Evolutionary conservation across 1,284 basidiomycete genomes (phyloP).

Genomic region (Trichosporon asahii): DNA sequence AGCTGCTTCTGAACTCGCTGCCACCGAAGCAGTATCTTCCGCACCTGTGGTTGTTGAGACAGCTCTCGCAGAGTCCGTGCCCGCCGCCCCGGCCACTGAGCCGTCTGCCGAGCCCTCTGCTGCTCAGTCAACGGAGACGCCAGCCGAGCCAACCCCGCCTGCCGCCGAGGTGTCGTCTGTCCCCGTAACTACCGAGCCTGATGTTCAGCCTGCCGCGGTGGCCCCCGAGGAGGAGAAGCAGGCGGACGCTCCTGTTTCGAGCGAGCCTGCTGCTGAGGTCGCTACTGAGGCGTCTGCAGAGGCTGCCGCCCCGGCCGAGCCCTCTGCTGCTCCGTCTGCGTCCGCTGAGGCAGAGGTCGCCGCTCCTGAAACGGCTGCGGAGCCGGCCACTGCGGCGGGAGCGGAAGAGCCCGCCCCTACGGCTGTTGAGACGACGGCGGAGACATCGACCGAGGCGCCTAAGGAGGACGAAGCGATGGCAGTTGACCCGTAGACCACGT

Average conservation of each 20-base stretch:
- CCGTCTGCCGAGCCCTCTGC: not conserved
- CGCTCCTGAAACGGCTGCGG: conserved; percentile 5
- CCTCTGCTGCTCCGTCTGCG: not conserved
- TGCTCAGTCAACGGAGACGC: not conserved
- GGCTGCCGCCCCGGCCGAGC: not conserved
- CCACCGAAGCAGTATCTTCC: not conserved
- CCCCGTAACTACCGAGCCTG: not conserved
- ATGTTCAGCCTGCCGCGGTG: not conserved
- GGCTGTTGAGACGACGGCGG: not conserved
- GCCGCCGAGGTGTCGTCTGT: not conserved
- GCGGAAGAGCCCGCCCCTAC: not conserved
- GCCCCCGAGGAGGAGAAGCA: not conserved
- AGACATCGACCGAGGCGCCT: not conserved
- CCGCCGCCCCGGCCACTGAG: not conserved
- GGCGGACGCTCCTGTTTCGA: not conserved
- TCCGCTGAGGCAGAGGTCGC: not conserved
- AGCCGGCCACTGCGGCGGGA: not conserved
- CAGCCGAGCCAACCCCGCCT: not conserved
- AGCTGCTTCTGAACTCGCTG: not conserved
- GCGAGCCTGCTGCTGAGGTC: not conserved
- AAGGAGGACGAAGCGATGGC: conserved; percentile 9
- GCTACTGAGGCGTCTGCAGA: not conserved
- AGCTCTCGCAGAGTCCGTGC: not conserved
- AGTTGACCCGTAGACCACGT: not conserved
- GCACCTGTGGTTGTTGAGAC: not conserved